phyloP scores from a whole-genome alignment of 768 basidiomycete species.

The Fomitopsis pulvina region DNA sequence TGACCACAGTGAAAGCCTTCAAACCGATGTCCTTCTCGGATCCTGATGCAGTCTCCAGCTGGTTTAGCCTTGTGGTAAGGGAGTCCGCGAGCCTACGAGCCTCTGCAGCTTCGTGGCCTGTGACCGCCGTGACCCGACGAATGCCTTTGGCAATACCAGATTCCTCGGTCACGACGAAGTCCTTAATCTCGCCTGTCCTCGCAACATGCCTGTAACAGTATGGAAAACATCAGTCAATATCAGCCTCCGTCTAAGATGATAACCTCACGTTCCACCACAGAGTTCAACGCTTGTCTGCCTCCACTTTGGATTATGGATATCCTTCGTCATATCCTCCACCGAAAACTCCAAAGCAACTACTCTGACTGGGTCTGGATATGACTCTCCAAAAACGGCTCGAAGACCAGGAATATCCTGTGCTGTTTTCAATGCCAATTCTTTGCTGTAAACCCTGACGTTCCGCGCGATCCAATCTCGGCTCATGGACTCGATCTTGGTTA shows the following conservation, averaged over 20 bases:
- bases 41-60: constrained; percentile 51
- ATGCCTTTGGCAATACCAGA: constrained; percentile 98
- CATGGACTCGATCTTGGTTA: constrained; percentile 77
- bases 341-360: constrained; percentile 89
- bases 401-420: constrained; percentile 90
- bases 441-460: constrained; percentile 85
- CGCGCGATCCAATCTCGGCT: constrained; percentile 85
- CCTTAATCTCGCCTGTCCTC: constrained; percentile 96
- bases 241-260: background rate
- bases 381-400: constrained; percentile 95
- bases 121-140: constrained; percentile 88
- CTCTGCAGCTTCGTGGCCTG: constrained; percentile 87
- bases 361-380: constrained; percentile 95
- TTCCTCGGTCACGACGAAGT: constrained; percentile 92
- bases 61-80: constrained; percentile 56
- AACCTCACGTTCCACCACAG: constrained; percentile 91
- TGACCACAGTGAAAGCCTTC: constrained; percentile 72
- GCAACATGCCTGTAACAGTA: constrained; percentile 66
- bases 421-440: constrained; percentile 70
- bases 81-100: constrained; percentile 63
- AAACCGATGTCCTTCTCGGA: constrained; percentile 85
- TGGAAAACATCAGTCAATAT: background rate
- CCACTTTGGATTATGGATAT: constrained; percentile 90
- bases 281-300: constrained; percentile 89
- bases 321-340: constrained; percentile 78